phyloP scores from a whole-genome alignment of 1,139 yeast genomes.

The Debaryomycetaceae sp. region DNA sequence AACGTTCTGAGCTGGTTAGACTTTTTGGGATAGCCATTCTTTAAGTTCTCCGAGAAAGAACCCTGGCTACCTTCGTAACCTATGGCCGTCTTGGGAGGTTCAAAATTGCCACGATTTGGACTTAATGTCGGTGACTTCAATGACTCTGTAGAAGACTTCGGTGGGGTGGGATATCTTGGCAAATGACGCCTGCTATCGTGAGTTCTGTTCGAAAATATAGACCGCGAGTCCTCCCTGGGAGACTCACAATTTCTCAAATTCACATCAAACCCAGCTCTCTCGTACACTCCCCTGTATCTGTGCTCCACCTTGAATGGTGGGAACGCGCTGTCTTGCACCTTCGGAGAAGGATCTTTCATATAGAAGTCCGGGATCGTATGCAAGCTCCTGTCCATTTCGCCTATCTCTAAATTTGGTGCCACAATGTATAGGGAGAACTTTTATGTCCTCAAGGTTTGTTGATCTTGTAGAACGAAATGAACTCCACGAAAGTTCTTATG shows the following conservation, averaged over 20 bases:
- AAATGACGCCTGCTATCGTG: neutral
- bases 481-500: neutral
- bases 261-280: conserved; percentile 65
- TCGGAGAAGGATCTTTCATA: conserved; percentile 28
- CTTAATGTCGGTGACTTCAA: neutral
- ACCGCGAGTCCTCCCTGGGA: neutral
- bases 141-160: conserved; percentile 1
- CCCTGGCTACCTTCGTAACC: neutral
- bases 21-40: neutral
- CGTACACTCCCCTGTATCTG: conserved; percentile 57
- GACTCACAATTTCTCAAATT: conserved; percentile 17
- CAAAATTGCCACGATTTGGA: neutral
- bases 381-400: neutral
- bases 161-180: neutral
- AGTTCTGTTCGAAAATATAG: neutral
- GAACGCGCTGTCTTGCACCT: conserved; percentile 44
- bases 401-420: neutral
- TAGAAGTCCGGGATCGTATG: conserved; percentile 16
- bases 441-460: neutral
- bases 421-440: neutral
- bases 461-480: neutral
- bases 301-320: conserved; percentile 59
- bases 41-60: neutral
- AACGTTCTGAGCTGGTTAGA: neutral
- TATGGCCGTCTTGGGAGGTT: neutral